Evolutionary conservation across 495 filamentous ascomycete genomes (phyloP).

Genomic region (Parachaetomium inaequale): DNA sequence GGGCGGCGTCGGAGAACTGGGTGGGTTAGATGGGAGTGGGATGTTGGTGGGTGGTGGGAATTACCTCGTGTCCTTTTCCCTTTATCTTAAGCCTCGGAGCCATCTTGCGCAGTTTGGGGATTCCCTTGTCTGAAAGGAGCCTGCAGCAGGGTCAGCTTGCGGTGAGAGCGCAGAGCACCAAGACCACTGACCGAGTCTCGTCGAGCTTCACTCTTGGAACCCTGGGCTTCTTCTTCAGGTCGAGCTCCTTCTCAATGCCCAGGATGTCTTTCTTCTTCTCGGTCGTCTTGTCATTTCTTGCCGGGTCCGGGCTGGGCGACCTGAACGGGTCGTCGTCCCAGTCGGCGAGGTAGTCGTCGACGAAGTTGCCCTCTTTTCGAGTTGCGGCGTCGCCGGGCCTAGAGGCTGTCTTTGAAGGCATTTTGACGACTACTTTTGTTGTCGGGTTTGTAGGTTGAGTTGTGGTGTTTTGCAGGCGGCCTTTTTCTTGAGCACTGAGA

Average conservation of each 20-base stretch:
- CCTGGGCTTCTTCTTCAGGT: conserved; percentile 66
- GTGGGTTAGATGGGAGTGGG: not conserved
- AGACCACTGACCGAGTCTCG: conserved; percentile 56
- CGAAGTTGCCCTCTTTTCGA: conserved; percentile 14
- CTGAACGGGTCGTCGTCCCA: conserved; percentile 34
- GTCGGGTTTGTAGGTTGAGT: not conserved
- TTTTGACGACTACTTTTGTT: not conserved
- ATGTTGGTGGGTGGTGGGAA: not conserved
- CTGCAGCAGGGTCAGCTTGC: conserved; percentile 37
- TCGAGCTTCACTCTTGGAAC: conserved; percentile 80
- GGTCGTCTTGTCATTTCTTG: conserved; percentile 30
- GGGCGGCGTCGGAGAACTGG: conserved; percentile 80
- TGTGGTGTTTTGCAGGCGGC: too few relatives aligned
- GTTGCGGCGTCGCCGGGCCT: not conserved
- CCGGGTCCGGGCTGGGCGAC: conserved; percentile 34
- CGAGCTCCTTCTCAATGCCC: conserved; percentile 84
- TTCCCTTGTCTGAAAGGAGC: conserved; percentile 73
- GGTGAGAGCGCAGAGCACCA: conserved; percentile 12
- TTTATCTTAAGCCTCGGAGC: conserved; percentile 74
- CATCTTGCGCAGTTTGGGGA: conserved; percentile 73
- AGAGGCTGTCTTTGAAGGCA: conserved; percentile 20
- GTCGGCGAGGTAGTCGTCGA: conserved; percentile 28
- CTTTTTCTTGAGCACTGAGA: not conserved
- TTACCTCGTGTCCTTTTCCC: conserved; percentile 91
- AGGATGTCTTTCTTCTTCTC: conserved; percentile 44